Conservation (phyloP, 164 flowering plant genomes). For the Hamamelis virginiana region DNA sequence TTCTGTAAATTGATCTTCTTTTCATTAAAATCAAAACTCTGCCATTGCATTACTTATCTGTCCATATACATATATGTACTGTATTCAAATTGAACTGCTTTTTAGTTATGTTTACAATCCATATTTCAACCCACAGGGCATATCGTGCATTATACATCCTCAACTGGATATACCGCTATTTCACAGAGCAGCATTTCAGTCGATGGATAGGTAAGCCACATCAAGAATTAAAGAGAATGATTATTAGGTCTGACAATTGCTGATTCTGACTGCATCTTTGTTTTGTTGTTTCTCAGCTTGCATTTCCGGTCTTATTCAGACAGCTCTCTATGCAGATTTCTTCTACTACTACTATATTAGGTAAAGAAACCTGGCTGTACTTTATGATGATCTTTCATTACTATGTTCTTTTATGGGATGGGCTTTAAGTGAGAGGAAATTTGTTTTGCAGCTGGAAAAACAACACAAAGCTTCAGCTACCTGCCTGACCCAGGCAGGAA, state of each 20-base stretch:
- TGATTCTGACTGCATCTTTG: not conserved
- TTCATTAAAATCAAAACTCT: no score
- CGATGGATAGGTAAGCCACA: slow-evolving; percentile 72
- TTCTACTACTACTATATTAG: slow-evolving; percentile 76
- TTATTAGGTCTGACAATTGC: not conserved
- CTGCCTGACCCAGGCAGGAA: slow-evolving; percentile 40
- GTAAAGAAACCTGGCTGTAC: slow-evolving; percentile 20
- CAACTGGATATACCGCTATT: slow-evolving; percentile 88
- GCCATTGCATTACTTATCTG: no score
- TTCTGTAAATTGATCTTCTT: no score
- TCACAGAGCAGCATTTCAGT: slow-evolving; percentile 56
- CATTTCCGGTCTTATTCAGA: slow-evolving; percentile 71
- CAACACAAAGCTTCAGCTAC: slow-evolving; percentile 62
- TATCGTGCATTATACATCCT: slow-evolving; percentile 81
- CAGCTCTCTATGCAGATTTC: slow-evolving; percentile 79
- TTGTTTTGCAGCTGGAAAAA: slow-evolving; percentile 70
- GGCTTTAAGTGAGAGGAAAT: not conserved
- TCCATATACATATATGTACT: no score
- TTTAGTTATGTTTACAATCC: no score
- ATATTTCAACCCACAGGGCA: slow-evolving; percentile 49
- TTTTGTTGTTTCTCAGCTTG: slow-evolving; percentile 45
- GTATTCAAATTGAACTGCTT: no score
- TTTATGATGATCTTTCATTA: not conserved
- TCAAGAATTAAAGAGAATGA: not conserved
- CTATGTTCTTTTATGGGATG: not conserved